Base-by-base conservation (phyloP, 345 rosid species). In the Pistacia atlantica region DNA sequence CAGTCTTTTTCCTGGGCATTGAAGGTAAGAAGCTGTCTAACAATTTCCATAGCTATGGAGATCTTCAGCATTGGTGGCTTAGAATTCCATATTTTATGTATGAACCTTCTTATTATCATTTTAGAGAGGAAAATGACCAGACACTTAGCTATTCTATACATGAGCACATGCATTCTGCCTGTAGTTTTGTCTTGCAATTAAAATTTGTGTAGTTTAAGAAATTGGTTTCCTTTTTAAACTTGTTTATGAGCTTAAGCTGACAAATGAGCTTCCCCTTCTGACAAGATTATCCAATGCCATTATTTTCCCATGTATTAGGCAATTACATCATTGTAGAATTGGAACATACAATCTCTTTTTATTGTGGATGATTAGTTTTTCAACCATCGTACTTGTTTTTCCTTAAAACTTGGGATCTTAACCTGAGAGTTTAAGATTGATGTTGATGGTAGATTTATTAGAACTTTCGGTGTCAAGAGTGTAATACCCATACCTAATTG, bases 1-100 rank as follows among this genome's bases (percentile, higher is more conserved):
- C 86, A 83, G 75, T 89, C 91, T 14, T 89, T 89, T 82, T 84
- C 87, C 16, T 89, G 91, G 91, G 90, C 90, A 38, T 64, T 89
- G 84, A 86, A 86, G 91, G 90, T 86, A 86, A 73, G 77, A 71
- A 64, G 69, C 61, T 63, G 10, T 33, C 28, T 51, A 42, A 51
- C 12, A 49, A 62, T 62, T 51, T 61, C 18, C 1, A 33, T 74
- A 51, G 48, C 5, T 48, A 4, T 28, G 5, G 25, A 17, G 16
- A 51, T 63, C 61, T 63, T 63, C 3, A 7, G 49, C 33, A n/a
- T 33, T 51, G 13, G 7, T 42, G 8, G 38, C 66, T 58, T 58
- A 59, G 38, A 28, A 59, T 45, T 57, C 18, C 5, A 54, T 5
- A 74, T 52, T 63, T 6, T 37, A 28, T 35, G 12, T 74, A 14